phyloP scores from a whole-genome alignment of 805 yeast species.

The Starmerella kuoi region DNA sequence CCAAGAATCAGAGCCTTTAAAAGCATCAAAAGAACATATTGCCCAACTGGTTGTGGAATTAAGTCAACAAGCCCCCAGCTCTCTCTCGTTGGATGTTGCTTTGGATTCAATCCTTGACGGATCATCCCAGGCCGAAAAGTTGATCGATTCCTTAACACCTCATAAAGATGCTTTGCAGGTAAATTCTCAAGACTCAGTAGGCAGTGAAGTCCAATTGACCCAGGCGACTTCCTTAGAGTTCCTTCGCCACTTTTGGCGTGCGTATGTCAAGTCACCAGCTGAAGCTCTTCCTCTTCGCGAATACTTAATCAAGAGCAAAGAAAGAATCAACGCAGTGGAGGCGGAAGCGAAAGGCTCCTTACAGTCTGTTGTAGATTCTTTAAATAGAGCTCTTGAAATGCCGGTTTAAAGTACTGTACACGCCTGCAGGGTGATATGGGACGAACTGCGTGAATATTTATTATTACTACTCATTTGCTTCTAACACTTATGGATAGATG shows the following conservation, averaged over 20 bases:
- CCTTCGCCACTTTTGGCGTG: slow-evolving; percentile 57
- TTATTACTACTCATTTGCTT: no score
- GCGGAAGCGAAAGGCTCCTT: slow-evolving; percentile 1
- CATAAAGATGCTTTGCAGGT: background rate
- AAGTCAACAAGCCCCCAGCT: slow-evolving; percentile 6
- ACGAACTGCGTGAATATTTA: no score
- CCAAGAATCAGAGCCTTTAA: background rate
- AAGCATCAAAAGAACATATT: background rate
- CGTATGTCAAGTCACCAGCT: slow-evolving; percentile 16
- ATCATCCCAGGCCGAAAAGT: slow-evolving; percentile 3
- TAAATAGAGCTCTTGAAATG: slow-evolving; percentile 10
- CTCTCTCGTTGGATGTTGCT: slow-evolving; percentile 1
- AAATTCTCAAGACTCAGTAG: background rate
- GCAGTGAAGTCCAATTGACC: slow-evolving; percentile 38
- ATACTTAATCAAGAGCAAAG: slow-evolving; percentile 14
- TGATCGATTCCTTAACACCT: slow-evolving; percentile 12
- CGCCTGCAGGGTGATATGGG: no score
- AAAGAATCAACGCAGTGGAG: slow-evolving; percentile 11
- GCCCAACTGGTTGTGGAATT: background rate
- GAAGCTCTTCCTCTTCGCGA: slow-evolving; percentile 29
- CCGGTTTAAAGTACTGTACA: slow-evolving; percentile 2
- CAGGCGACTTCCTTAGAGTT: slow-evolving; percentile 69
- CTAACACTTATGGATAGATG: no score
- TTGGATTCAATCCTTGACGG: slow-evolving; percentile 1
- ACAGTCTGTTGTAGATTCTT: slow-evolving; percentile 9